Evolutionary conservation across 2,329 filamentous ascomycete genomes (phyloP), one percentile per base, ranked within the genome.

Genomic region (Shiraia sp.): DNA sequence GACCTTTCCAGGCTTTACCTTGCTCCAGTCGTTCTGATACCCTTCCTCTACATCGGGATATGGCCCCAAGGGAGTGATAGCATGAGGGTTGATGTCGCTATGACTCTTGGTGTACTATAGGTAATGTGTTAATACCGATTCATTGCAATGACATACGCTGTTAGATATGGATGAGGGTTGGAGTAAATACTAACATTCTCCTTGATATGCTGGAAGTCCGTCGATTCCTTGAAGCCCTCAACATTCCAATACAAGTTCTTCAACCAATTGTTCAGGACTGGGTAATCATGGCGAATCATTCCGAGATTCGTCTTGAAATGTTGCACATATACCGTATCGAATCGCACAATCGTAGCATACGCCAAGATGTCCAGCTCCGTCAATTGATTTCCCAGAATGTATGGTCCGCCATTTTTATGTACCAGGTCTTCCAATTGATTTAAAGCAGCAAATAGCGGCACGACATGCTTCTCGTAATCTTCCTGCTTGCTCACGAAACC

Each of bases 221-320:
- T 86, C 12, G 79, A 82, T 52, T 80, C 78, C 42, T 63, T 74
- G 47, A 81, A 82, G 0, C 75, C 79, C 13, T 66, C 55, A 1
- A 78, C 72, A 43, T 79, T 76, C 74, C 78, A 82, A 65, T 83
- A 85, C 59, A 83, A 57, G 24, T 73, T 73, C 64, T 76, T 80
- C 49, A 85, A 50, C 79, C 81, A 85, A 48, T 82, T 80, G 57
- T 82, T 73, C 40, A 85, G 55, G 9, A 79, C 72, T 0, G 82
- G 82, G 52, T 85, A 85, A 41, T 80, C 75, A 54, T 80, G 76
- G 5, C 82, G 69, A 29, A 86, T 76, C 9, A 72, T 83, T 2
- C 81, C 79, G 22, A 85, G 61, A 59, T 85, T 85, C 55, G 79
- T 82, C 68, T 85, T 85, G 71, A 85, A 85, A 63, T 85, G 81